These are phyloP conservation scores for Vigna mungo DNA, from an alignment of 306 rosid genomes.

Conservation along the genomic window DNA sequence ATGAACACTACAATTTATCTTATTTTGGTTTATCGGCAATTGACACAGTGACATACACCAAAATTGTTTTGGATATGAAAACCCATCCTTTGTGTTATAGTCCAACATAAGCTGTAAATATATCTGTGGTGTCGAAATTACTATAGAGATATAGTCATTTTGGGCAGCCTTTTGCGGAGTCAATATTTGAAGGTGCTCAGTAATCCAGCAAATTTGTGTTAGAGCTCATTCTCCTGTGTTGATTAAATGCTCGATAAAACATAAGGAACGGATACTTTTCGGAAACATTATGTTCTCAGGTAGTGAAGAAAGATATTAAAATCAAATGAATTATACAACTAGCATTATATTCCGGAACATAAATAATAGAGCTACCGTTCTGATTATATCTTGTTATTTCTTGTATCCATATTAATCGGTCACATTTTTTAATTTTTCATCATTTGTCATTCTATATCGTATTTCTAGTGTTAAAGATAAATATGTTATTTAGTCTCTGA, in stretches of 20 bases:
- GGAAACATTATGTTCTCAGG: neutral
- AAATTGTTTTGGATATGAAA: neutral
- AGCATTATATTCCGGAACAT: slow-evolving; percentile 7
- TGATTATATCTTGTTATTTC: slow-evolving; percentile 13
- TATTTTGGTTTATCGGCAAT: slow-evolving; percentile 33
- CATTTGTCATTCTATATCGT: neutral
- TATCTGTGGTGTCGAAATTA: slow-evolving; percentile 5
- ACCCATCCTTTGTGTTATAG: slow-evolving; percentile 25
- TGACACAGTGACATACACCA: slow-evolving; percentile 7
- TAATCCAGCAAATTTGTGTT: slow-evolving; percentile 8
- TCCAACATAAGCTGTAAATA: slow-evolving; percentile 30
- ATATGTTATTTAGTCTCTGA: neutral
- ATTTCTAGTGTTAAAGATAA: slow-evolving; percentile 2
- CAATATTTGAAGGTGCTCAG: slow-evolving; percentile 4
- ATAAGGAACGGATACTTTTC: slow-evolving; percentile 8
- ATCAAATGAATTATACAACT: neutral
- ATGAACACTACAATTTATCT: neutral
- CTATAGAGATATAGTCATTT: neutral
- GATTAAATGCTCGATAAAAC: neutral
- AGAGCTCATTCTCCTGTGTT: neutral
- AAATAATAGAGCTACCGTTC: neutral
- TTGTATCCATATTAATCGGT: slow-evolving; percentile 18
- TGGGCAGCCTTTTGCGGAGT: slow-evolving; percentile 26
- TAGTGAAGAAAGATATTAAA: slow-evolving; percentile 12
- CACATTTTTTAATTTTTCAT: slow-evolving; percentile 4